Conservation (phyloP, 2,329 filamentous ascomycete species). For the Colletotrichum sidae region DNA sequence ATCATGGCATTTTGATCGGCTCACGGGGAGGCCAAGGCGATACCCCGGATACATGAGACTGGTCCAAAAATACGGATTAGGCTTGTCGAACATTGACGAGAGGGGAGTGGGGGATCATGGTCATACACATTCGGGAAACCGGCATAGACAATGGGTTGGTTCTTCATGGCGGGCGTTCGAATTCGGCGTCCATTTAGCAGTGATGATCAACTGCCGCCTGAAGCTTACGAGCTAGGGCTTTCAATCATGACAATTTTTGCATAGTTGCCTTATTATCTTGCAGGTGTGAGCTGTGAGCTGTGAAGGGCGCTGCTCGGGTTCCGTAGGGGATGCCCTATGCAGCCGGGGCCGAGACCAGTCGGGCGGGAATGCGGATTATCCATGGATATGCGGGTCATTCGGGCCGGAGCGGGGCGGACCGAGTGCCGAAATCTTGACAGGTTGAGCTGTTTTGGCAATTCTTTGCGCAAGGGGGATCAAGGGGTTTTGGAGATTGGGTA, state of each 20-base stretch:
- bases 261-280: no score
- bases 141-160: slow-evolving; percentile 17
- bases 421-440: no score
- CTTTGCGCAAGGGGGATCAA: no score
- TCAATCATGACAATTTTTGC: slow-evolving; percentile 5
- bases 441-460: no score
- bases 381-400: no score
- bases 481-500: no score
- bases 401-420: no score
- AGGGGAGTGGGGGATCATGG: not conserved
- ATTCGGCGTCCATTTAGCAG: not conserved
- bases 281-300: no score
- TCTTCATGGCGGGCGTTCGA: slow-evolving; percentile 13
- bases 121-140: slow-evolving; percentile 3
- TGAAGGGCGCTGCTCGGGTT: no score
- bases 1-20: slow-evolving; percentile 39
- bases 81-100: not conserved
- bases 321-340: no score
- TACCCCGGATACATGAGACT: not conserved
- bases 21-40: not conserved
- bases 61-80: not conserved
- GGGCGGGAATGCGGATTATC: no score
- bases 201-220: slow-evolving; percentile 24
- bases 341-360: no score
- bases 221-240: slow-evolving; percentile 20